A percentile compares a stretch with the other conserved stretches of the same genome.
Conservation (phyloP, 2,329 filamentous ascomycete species). For the Massarina eburnea region DNA sequence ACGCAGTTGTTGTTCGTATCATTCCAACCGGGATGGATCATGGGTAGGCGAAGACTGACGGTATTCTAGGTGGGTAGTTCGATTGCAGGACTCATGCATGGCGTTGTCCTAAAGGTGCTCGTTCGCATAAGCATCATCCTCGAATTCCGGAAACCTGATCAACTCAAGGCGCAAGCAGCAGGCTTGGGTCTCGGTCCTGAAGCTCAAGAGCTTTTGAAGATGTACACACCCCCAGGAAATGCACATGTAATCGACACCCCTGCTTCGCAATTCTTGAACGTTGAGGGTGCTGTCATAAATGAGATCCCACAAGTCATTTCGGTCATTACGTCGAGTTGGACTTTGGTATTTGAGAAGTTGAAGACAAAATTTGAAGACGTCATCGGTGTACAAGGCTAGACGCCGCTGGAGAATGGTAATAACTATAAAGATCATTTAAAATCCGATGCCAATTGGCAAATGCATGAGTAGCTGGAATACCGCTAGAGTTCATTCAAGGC, state of each 20-base stretch:
- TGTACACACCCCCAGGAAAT: slow-evolving; percentile 8
- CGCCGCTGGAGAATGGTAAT: neutral
- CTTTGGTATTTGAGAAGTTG: slow-evolving; percentile 12
- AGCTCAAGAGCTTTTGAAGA: slow-evolving; percentile 14
- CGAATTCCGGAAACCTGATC: slow-evolving; percentile 11
- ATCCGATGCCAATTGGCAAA: neutral
- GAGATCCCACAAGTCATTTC: slow-evolving; percentile 7
- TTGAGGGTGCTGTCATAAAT: slow-evolving; percentile 7
- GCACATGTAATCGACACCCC: slow-evolving; percentile 10
- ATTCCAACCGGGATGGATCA: neutral
- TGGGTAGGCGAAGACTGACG: neutral
- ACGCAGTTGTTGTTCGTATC: slow-evolving; percentile 1
- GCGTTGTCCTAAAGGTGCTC: slow-evolving; percentile 18
- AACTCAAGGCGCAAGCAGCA: slow-evolving; percentile 17
- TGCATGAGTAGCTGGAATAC: neutral
- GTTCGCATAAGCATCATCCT: slow-evolving; percentile 16
- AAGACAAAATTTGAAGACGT: neutral
- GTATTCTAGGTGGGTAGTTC: slow-evolving; percentile 18
- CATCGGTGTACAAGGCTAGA: neutral
- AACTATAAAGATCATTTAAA: no score
- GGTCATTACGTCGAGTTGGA: slow-evolving; percentile 19
- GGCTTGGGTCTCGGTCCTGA: slow-evolving; percentile 19
- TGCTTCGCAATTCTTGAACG: slow-evolving; percentile 12
- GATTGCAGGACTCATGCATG: slow-evolving; percentile 23
- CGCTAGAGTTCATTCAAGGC: neutral